Evolutionary conservation across 2,329 filamentous ascomycete species (phyloP).

Genomic region (Onygenales sp.): DNA sequence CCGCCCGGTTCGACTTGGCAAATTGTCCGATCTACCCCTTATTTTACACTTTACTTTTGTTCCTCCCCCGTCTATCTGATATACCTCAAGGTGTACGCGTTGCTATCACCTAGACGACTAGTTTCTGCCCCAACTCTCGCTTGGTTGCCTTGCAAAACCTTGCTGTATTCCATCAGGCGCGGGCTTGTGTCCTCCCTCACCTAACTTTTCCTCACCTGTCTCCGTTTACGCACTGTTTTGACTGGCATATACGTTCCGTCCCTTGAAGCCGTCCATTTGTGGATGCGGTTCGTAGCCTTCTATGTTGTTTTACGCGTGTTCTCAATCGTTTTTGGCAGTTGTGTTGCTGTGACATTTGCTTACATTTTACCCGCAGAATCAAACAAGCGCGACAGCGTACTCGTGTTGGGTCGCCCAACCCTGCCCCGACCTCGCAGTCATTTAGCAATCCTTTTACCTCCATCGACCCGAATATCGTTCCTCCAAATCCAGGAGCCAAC

Average conservation of each 20-base stretch:
- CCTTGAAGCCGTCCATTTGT: too few species aligned
- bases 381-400: slow-evolving; percentile 20
- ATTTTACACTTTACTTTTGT: neutral
- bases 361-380: slow-evolving; percentile 16
- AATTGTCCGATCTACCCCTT: neutral
- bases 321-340: too few species aligned
- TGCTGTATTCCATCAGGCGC: too few species aligned
- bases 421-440: slow-evolving; percentile 8
- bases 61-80: neutral
- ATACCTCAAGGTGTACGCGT: neutral
- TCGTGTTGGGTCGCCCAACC: slow-evolving; percentile 15
- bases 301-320: too few species aligned
- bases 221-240: too few species aligned
- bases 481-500: slow-evolving; percentile 18
- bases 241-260: too few species aligned
- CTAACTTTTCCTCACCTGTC: too few species aligned
- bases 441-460: slow-evolving; percentile 22
- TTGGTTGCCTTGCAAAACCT: too few species aligned
- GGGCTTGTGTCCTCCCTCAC: too few species aligned
- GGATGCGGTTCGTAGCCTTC: too few species aligned
- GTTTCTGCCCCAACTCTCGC: too few species aligned
- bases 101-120: too few species aligned
- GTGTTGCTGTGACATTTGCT: neutral
- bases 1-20: neutral
- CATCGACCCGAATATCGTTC: slow-evolving; percentile 20